Percentiles rank a stretch among this genome's conserved stretches.
These are phyloP conservation scores for Domatiomyces catenatus DNA, from an alignment of 2,329 filamentous ascomycete species.

Conservation along the genomic window DNA sequence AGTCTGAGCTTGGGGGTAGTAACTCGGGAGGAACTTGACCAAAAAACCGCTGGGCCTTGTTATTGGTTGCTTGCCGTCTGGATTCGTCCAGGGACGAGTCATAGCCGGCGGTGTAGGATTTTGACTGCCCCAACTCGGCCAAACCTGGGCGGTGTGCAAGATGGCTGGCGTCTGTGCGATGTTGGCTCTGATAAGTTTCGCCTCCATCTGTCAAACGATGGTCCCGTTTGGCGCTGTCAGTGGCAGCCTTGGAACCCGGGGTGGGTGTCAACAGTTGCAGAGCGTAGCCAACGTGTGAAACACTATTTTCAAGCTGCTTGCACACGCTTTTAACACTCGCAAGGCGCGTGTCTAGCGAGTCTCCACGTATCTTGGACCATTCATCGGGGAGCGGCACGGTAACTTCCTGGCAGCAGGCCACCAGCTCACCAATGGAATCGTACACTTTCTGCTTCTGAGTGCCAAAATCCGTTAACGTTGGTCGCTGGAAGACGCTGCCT, in stretches of 20 bases:
- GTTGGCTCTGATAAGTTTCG: constrained; percentile 38
- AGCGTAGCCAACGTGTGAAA: constrained; percentile 75
- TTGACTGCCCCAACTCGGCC: constrained; percentile 29
- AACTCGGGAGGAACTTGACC: constrained; percentile 25
- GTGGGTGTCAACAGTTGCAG: constrained; percentile 59
- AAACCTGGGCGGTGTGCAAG: constrained; percentile 25
- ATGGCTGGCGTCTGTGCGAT: constrained; percentile 23
- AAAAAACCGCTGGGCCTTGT: constrained; percentile 34
- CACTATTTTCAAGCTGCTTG: constrained; percentile 68
- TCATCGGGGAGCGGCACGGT: constrained; percentile 83
- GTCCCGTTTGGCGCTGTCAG: constrained; percentile 42
- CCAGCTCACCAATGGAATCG: constrained; percentile 78
- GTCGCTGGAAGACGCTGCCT: constrained; percentile 63
- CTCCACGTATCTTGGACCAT: constrained; percentile 83
- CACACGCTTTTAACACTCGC: constrained; percentile 64
- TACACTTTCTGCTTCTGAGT: constrained; percentile 87
- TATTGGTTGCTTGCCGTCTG: constrained; percentile 26
- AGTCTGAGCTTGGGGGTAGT: constrained; percentile 25
- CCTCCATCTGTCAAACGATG: constrained; percentile 18
- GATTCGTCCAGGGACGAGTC: constrained; percentile 22
- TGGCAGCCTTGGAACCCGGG: constrained; percentile 40
- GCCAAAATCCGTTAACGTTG: constrained; percentile 73
- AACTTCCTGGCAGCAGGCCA: constrained; percentile 79
- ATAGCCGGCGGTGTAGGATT: constrained; percentile 26
- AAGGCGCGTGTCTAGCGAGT: constrained; percentile 73